phyloP scores from a whole-genome alignment of 768 basidiomycete species.

The Coprinopsis cinerea region DNA sequence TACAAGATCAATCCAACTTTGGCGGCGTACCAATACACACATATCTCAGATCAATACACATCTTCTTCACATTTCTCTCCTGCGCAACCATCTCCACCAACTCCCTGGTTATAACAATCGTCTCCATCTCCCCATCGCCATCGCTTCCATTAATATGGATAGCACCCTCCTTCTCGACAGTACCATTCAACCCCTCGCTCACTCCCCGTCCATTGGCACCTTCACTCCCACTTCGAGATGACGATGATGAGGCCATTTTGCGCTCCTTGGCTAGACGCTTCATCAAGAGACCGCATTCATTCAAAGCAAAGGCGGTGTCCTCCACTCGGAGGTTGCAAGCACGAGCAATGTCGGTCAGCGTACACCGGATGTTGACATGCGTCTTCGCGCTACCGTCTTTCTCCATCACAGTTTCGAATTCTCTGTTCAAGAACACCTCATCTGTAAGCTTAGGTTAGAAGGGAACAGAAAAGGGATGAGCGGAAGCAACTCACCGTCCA shows the following conservation, averaged over 20 bases:
- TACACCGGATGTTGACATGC: slow-evolving; percentile 63
- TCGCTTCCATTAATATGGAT: slow-evolving; percentile 11
- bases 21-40: slow-evolving; percentile 55
- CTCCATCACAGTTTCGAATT: slow-evolving; percentile 51
- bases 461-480: neutral
- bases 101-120: slow-evolving; percentile 36
- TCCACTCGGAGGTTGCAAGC: slow-evolving; percentile 80
- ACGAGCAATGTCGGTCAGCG: slow-evolving; percentile 69
- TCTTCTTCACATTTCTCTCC: slow-evolving; percentile 66
- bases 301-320: slow-evolving; percentile 84
- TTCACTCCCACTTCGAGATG: too few species aligned
- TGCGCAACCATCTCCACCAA: slow-evolving; percentile 50
- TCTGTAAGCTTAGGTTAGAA: slow-evolving; percentile 29
- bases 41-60: slow-evolving; percentile 49
- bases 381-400: slow-evolving; percentile 66
- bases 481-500: slow-evolving; percentile 27
- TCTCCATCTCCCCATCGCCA: slow-evolving; percentile 16
- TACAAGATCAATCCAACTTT: too few species aligned
- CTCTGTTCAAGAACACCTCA: slow-evolving; percentile 47
- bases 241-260: too few species aligned
- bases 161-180: too few species aligned
- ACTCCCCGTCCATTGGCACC: too few species aligned
- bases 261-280: slow-evolving; percentile 30
- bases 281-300: slow-evolving; percentile 75
- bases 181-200: too few species aligned